phyloP scores from a whole-genome alignment of 1,284 basidiomycete genomes.

The Sporisorium iseilematis-ciliati region DNA sequence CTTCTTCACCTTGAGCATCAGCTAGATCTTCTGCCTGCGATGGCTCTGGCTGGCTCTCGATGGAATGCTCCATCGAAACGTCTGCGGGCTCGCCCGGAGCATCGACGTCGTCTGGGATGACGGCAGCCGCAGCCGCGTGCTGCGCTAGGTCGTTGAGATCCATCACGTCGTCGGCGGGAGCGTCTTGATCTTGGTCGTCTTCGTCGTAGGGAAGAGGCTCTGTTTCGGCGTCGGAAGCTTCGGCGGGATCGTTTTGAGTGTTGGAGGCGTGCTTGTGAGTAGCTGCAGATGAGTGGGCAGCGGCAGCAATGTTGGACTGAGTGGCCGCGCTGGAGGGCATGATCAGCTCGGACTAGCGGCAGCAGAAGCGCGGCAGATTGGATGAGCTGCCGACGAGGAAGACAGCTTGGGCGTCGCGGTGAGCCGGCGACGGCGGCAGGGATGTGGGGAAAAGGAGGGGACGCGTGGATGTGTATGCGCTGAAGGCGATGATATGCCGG shows the following conservation, averaged over 20 bases:
- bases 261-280: constrained; percentile 5
- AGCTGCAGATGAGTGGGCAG: constrained; percentile 35
- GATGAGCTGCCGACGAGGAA: constrained; percentile 22
- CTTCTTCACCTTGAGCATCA: neutral
- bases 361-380: constrained; percentile 32
- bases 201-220: constrained; percentile 65
- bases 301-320: constrained; percentile 31
- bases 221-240: constrained; percentile 63
- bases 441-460: neutral
- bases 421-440: constrained; percentile 17
- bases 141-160: constrained; percentile 37
- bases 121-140: constrained; percentile 24
- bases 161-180: constrained; percentile 34
- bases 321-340: constrained; percentile 42
- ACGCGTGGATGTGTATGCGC: neutral
- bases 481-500: neutral
- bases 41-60: constrained; percentile 22
- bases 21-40: constrained; percentile 20
- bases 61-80: constrained; percentile 31
- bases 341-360: constrained; percentile 38
- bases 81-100: constrained; percentile 28
- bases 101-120: constrained; percentile 16
- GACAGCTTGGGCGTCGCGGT: constrained; percentile 16
- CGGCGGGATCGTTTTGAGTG: constrained; percentile 22
- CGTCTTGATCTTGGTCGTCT: constrained; percentile 26